These are phyloP conservation scores for Carex pumila DNA, from an alignment of 176 grass and related monocot genomes.

Conservation along the genomic window DNA sequence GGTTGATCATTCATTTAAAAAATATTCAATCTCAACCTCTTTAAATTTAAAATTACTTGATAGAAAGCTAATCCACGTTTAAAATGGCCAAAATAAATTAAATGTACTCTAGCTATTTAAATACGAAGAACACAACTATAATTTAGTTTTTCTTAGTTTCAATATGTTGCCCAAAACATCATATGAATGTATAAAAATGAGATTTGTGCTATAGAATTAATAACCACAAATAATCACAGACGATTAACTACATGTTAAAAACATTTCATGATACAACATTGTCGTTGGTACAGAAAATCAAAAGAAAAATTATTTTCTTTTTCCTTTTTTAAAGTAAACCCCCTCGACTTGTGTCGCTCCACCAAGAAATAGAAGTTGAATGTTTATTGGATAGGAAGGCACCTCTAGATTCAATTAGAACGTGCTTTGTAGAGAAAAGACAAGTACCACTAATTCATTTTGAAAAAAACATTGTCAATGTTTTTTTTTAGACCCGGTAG, in stretches of 20 bases:
- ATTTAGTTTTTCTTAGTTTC: not conserved
- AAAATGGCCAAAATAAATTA: too few species aligned
- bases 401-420: too few species aligned
- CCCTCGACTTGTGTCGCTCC: not conserved
- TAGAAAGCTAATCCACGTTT: too few species aligned
- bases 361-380: not conserved
- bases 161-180: not conserved
- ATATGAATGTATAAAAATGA: not conserved
- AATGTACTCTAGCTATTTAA: too few species aligned
- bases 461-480: too few species aligned
- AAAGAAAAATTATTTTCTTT: not conserved
- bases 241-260: not conserved
- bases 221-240: not conserved
- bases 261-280: not conserved
- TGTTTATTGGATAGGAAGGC: too few species aligned
- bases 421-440: too few species aligned
- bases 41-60: too few species aligned
- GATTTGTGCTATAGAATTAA: not conserved
- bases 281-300: not conserved
- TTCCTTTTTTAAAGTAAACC: not conserved
- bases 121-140: not conserved
- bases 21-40: not conserved
- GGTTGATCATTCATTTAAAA: not conserved
- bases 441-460: too few species aligned
- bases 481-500: too few species aligned